Conservation (phyloP, 2,329 filamentous ascomycete genomes). For the Keithomyces neogunnii region DNA sequence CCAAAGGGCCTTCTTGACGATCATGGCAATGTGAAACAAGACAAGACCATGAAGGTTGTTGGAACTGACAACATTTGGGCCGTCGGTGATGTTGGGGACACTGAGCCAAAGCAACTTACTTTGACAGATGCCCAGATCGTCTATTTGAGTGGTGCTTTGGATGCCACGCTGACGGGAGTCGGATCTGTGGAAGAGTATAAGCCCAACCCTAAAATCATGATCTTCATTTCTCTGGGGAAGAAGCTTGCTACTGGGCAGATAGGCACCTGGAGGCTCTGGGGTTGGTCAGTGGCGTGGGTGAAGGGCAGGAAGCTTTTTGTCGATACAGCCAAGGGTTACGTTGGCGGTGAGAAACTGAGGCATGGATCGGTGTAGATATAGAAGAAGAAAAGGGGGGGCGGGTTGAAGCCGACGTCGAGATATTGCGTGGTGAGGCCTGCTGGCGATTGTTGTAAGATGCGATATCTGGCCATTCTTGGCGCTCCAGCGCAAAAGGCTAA, state of each 20-base stretch:
- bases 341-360: constrained; percentile 18
- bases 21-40: constrained; percentile 23
- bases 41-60: constrained; percentile 21
- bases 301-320: constrained; percentile 25
- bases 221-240: constrained; percentile 19
- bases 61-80: constrained; percentile 31
- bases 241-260: constrained; percentile 23
- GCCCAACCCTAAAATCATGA: constrained; percentile 16
- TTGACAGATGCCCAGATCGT: constrained; percentile 24
- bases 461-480: too few species aligned
- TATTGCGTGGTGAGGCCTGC: too few species aligned
- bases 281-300: constrained; percentile 22
- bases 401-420: too few species aligned
- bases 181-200: constrained; percentile 9
- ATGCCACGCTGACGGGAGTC: constrained; percentile 14
- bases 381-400: too few species aligned
- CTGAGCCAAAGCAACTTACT: constrained; percentile 29
- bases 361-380: constrained; percentile 17
- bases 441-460: too few species aligned
- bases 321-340: constrained; percentile 20
- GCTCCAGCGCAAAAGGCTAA: too few species aligned
- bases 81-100: constrained; percentile 32
- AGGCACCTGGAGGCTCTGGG: constrained; percentile 23
- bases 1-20: constrained; percentile 23
- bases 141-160: constrained; percentile 22